A percentile compares a stretch with the other conserved stretches of the same genome.
Evolutionary conservation across 345 rosid genomes (phyloP).

Genomic region (Geranium brycei): DNA sequence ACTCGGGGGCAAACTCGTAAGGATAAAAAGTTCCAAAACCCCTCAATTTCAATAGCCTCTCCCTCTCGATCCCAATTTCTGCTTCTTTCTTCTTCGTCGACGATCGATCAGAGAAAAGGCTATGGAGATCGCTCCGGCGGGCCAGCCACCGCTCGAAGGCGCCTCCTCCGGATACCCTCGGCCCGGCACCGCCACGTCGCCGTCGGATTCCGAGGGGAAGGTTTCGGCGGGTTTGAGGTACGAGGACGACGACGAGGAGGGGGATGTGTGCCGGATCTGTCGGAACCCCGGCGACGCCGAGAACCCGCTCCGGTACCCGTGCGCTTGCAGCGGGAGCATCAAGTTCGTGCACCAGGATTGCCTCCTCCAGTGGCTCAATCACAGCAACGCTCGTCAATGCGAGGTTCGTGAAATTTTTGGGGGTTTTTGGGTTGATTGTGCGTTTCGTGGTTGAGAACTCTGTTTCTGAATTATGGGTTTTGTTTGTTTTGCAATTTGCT

Average conservation of each 20-base stretch:
- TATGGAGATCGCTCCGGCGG: slow-evolving; percentile 44
- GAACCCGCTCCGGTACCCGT: slow-evolving; percentile 85
- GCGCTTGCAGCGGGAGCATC: slow-evolving; percentile 98
- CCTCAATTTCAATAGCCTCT: too few species aligned
- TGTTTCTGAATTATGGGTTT: neutral
- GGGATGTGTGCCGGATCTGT: slow-evolving; percentile 98
- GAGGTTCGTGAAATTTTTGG: slow-evolving; percentile 40
- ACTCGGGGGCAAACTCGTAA: too few species aligned
- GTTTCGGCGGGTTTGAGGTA: slow-evolving; percentile 14
- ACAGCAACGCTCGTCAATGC: slow-evolving; percentile 98
- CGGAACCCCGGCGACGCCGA: slow-evolving; percentile 88
- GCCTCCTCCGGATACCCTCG: slow-evolving; percentile 12
- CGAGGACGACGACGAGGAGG: slow-evolving; percentile 73
- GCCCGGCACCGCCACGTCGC: slow-evolving; percentile 5
- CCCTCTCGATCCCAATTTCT: too few species aligned
- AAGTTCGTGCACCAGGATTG: slow-evolving; percentile 98
- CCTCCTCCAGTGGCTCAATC: slow-evolving; percentile 97
- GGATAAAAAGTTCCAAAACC: too few species aligned
- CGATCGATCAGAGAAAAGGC: too few species aligned
- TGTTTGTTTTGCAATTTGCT: too few species aligned
- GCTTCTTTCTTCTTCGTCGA: too few species aligned
- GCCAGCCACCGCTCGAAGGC: slow-evolving; percentile 14
- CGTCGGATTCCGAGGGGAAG: neutral
- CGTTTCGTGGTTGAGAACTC: neutral
- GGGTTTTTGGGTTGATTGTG: neutral